Evolutionary conservation across 2,329 filamentous ascomycete species (phyloP), one percentile per base, ranked within the genome.

Genomic region (Sclerotinia nivalis): DNA sequence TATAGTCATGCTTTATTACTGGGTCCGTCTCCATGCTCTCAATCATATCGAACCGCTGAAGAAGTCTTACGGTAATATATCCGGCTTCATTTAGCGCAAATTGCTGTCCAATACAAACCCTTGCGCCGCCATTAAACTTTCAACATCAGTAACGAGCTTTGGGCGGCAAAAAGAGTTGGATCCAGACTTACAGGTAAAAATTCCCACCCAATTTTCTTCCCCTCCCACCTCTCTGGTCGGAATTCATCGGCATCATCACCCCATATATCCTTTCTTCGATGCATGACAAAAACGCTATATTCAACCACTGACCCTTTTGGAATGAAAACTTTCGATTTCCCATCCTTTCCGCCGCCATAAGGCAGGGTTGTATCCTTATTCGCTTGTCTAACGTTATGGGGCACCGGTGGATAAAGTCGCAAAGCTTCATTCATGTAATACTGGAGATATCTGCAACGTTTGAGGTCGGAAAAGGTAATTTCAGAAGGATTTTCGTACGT

Each of bases 31-130:
- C 68, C 61, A 73, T 83, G 86, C 58, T 69, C 31, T 68, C 52
- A 28, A 72, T 61, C 50, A 43, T 64, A 22, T 72, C 69, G 37
- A 72, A 72, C 22, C 69, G 58, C 50, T 73, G 71, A 15, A 72
- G 43, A 40, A 72, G 50, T n/a, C 71, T 52, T 7, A 69, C 60
- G 20, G 34, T 67, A 9, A 72, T 28, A 50, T 72, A 73, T 22
- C 59, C 47, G 7, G 71, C 66, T n/a, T 71, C 70, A 7, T 69
- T 72, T 22, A 72, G 49, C 20, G 70, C 70, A 47, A 73, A 72
- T 54, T 73, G 71, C 34, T 73, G 68, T 0, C 92, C 92, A 0
- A 95, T 90, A 68, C 90, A 92, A 0, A 89, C 84, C 22, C 71
- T 47, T 31, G 70, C 50, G 6, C 71, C 71, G 7, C 70, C 71